Conservation (phyloP, 805 yeast genomes). For the Saccharomyces cerevisiae region DNA sequence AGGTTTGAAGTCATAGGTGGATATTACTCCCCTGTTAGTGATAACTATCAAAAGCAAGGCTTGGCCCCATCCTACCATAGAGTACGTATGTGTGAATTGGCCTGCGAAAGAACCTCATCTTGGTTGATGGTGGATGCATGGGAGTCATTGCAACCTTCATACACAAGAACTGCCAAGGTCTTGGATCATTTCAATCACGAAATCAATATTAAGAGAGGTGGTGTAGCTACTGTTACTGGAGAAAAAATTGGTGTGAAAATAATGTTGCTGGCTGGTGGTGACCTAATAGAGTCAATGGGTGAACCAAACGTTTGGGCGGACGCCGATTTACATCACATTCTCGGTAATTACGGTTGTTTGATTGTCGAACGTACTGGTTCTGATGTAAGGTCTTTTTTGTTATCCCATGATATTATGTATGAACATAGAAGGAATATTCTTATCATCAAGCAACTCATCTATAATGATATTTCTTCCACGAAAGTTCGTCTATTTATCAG, state of each 20-base stretch:
- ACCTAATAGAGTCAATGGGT: constrained; percentile 97
- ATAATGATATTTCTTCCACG: constrained; percentile 92
- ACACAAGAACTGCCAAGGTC: constrained; percentile 90
- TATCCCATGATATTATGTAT: constrained; percentile 94
- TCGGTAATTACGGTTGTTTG: constrained; percentile 92
- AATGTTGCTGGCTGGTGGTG: constrained; percentile 97
- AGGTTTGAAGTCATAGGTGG: constrained; percentile 95
- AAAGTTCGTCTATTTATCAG: constrained; percentile 87
- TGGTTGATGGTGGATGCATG: constrained; percentile 99
- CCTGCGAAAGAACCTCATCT: constrained; percentile 90
- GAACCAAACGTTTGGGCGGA: constrained; percentile 99
- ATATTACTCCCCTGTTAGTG: constrained; percentile 88
- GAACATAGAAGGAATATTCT: constrained; percentile 89
- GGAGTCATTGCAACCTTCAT: constrained; percentile 88
- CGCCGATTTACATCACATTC: constrained; percentile 84
- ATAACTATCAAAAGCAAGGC: constrained; percentile 88
- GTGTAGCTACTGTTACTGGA: constrained; percentile 55
- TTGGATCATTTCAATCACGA: constrained; percentile 95
- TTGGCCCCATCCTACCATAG: constrained; percentile 82
- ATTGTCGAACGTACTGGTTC: constrained; percentile 95
- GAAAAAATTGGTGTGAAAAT: constrained; percentile 77
- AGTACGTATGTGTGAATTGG: constrained; percentile 96
- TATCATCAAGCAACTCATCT: constrained; percentile 90
- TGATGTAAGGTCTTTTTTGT: constrained; percentile 85
- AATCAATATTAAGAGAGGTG: constrained; percentile 82